Conservation (phyloP, 169 alveolate species). For the Eimeria maxima region DNA sequence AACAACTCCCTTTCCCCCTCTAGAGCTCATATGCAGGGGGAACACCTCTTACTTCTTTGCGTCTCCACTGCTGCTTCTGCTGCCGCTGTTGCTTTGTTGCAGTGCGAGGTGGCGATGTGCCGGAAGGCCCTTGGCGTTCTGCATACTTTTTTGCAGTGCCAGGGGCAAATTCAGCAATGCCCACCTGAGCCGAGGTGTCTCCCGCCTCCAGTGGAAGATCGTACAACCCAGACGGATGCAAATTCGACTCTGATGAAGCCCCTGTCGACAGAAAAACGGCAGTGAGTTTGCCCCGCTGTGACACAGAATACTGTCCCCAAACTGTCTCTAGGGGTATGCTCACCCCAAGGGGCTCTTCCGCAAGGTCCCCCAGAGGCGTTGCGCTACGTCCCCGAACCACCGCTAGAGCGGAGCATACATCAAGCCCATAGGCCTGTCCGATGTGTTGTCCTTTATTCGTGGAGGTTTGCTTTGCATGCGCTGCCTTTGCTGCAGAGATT, state of each 20-base stretch:
- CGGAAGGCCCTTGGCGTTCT: conserved; percentile 12
- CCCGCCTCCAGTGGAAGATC: background rate
- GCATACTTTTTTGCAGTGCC: background rate
- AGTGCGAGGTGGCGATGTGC: conserved; percentile 17
- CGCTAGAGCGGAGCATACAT: no score
- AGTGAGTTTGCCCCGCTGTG: background rate
- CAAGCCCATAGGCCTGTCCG: no score
- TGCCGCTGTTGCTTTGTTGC: background rate
- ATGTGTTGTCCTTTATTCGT: no score
- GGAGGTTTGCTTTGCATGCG: background rate
- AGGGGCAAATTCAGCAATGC: conserved; percentile 5
- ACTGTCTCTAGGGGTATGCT: background rate
- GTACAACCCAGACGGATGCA: background rate
- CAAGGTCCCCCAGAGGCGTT: no score
- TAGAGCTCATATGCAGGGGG: background rate
- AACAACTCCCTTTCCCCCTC: no score
- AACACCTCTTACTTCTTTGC: background rate
- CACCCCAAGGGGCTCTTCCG: no score
- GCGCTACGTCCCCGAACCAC: no score
- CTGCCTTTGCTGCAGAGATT: background rate
- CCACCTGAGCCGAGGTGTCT: background rate
- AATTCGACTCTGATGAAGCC: background rate
- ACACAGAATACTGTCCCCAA: background rate
- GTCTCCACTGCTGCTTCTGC: conserved; percentile 9
- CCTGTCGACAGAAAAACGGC: background rate